Base-by-base conservation (phyloP, 208 protist genomes). In the Wallacemonas collosoma region DNA sequence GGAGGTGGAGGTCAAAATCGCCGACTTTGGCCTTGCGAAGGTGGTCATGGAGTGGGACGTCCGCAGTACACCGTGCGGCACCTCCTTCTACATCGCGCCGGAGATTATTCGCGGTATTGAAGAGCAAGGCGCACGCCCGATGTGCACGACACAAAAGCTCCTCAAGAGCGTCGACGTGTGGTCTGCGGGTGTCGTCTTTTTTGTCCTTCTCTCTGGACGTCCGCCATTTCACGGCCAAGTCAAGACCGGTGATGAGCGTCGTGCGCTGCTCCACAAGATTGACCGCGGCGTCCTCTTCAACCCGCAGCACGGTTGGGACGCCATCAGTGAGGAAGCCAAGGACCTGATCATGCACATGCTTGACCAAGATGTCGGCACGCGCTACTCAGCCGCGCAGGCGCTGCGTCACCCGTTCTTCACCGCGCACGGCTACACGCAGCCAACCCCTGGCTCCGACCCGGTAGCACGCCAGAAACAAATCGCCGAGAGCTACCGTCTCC, bases 1-100 rank as follows among this genome's bases (percentile, higher is more conserved):
- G 2, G 76, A 89, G 7, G 73, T 90, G 40, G 81, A 88, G 44
- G 85, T 97, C 26, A 95, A 94, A 77, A 70, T 97, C 35, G 82
- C 90, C 2, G 93, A 97, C 76, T 97, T 97, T 83, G 93, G 93
- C 7, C 81, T 96, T 26, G 87, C 92, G n/a, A 96, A 96, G 76
- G 72, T 96, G 3, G 86, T 96, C 26, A 77, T 88, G 77, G 85
- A 94, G 73, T 90, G 85, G 81, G 87, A 93, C 78, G 86, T 96
- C 38, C 75, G 78, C 36, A 88, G 79, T 50, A 96, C 92, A 7
- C 89, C 90, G 41, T 95, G 93, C 70, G 93, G 93, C 41, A 97
- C 93, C 11, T 93, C 89, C 63, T 95, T 93, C 81, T 97, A 97
- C 84, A 91, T 97, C 62, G 90, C 93, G 0, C 93, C 93, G 0